phyloP scores from a whole-genome alignment of 2,329 filamentous ascomycete genomes.

The Bipolaris cookei region DNA sequence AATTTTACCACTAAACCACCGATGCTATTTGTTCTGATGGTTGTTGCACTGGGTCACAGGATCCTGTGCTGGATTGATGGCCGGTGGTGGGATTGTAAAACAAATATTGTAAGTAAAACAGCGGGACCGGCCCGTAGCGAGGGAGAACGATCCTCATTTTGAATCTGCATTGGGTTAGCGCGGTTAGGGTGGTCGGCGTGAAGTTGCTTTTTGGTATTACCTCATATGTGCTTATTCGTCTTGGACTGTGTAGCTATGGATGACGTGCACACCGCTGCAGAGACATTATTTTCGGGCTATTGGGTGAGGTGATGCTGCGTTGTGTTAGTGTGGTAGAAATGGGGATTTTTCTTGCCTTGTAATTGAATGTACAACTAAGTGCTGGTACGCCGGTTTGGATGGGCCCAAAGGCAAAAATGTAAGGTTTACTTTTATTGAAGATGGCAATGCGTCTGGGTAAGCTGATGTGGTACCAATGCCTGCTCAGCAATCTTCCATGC shows the following conservation, averaged over 20 bases:
- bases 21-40: slow-evolving; percentile 12
- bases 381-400: too few relatives aligned
- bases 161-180: background rate
- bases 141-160: background rate
- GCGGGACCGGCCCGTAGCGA: background rate
- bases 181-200: background rate
- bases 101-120: background rate
- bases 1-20: slow-evolving; percentile 33
- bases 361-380: too few relatives aligned
- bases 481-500: too few relatives aligned
- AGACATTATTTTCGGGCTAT: background rate
- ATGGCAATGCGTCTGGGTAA: too few relatives aligned
- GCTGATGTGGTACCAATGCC: too few relatives aligned
- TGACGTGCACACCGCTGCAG: background rate
- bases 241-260: background rate
- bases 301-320: too few relatives aligned
- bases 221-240: background rate
- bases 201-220: background rate
- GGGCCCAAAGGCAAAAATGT: too few relatives aligned
- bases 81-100: background rate
- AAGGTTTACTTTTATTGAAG: too few relatives aligned
- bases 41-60: background rate
- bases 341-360: too few relatives aligned
- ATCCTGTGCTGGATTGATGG: background rate
- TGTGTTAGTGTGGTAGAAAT: too few relatives aligned